Evolutionary conservation across 306 rosid species (phyloP).

Genomic region (Fragaria nilgerrensis): DNA sequence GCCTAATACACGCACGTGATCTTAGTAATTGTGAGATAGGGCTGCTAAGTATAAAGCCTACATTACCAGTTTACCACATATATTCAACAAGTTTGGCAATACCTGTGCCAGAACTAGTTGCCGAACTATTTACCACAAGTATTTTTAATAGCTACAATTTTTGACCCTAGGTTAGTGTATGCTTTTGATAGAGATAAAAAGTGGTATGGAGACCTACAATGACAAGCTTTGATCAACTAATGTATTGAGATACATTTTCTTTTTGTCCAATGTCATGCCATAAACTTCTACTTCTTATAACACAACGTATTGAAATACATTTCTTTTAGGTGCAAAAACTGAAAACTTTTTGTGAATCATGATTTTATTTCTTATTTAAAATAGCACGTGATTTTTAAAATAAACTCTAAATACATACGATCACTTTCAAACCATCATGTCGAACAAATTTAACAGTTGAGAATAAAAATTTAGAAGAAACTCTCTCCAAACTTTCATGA

Average conservation of each 20-base stretch:
- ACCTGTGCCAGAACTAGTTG: not conserved
- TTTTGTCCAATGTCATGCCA: not conserved
- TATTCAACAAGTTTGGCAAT: slow-evolving; percentile 4
- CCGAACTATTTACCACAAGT: not conserved
- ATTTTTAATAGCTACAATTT: not conserved
- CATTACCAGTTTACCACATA: not conserved
- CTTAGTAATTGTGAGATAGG: not conserved
- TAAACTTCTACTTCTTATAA: not conserved
- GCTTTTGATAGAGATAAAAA: not conserved
- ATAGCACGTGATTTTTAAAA: not conserved
- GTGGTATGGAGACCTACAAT: not conserved
- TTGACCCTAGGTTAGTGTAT: not conserved
- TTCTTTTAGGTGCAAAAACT: too few species aligned
- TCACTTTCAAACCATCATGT: not conserved
- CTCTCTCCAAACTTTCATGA: too few species aligned
- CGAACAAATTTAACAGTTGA: too few species aligned
- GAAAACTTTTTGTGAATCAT: too few species aligned
- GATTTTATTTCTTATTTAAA: too few species aligned
- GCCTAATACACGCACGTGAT: slow-evolving; percentile 6
- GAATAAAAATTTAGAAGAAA: too few species aligned
- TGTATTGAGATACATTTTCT: too few species aligned
- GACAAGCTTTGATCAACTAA: not conserved
- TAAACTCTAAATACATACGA: not conserved
- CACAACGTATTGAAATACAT: not conserved
- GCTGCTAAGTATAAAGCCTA: slow-evolving; percentile 5